phyloP scores from a whole-genome alignment of 345 rosid species.

The Toxicodendron radicans region DNA sequence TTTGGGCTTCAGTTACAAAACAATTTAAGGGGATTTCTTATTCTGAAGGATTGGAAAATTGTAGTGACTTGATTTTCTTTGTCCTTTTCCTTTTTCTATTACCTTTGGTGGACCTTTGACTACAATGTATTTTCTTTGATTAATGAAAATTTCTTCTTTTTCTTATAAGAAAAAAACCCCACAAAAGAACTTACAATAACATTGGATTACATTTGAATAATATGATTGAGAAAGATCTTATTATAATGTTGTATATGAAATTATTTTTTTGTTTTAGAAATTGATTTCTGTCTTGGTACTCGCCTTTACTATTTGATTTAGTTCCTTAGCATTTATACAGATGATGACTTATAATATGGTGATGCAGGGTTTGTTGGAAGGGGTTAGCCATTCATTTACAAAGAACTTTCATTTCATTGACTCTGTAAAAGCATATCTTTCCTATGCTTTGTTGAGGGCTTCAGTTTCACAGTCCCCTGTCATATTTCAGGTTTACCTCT shows the following conservation, averaged over 20 bases:
- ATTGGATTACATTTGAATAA: background rate
- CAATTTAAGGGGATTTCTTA: too few species aligned
- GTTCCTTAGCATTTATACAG: background rate
- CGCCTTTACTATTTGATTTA: too few species aligned
- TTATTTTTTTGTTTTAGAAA: background rate
- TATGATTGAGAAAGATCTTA: background rate
- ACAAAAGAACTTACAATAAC: background rate
- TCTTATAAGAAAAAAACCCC: too few species aligned
- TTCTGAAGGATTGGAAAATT: too few species aligned
- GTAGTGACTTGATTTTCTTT: too few species aligned
- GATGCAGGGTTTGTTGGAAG: conserved; percentile 89
- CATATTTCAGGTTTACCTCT: conserved; percentile 82
- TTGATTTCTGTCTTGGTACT: background rate
- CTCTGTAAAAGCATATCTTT: conserved; percentile 96
- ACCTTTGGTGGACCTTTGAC: too few species aligned
- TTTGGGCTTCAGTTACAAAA: too few species aligned
- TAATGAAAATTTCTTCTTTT: too few species aligned
- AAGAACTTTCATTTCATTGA: conserved; percentile 96
- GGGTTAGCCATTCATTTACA: conserved; percentile 89
- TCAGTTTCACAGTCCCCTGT: conserved; percentile 85
- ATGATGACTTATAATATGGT: conserved; percentile 17
- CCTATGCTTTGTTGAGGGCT: conserved; percentile 93
- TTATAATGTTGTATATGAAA: background rate
- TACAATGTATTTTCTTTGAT: too few species aligned
- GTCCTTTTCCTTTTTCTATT: too few species aligned